Evolutionary conservation across 2,329 filamentous ascomycete species (phyloP).

Genomic region (Penicillium sp.): DNA sequence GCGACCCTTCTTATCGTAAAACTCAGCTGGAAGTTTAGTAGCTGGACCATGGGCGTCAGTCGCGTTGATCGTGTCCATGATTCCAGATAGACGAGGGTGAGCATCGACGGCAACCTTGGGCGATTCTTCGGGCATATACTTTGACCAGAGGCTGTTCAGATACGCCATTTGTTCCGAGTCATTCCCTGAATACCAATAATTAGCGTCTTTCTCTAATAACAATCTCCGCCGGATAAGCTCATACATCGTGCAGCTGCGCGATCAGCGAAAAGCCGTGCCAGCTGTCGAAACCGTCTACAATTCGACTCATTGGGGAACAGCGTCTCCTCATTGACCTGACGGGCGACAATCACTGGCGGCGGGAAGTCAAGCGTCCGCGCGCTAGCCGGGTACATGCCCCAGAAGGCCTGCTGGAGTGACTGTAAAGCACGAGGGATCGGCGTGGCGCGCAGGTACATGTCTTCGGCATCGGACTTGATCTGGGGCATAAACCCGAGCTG

Average conservation of each 20-base stretch:
- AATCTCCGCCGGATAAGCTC: constrained; percentile 6
- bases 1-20: constrained; percentile 73
- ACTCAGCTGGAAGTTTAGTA: constrained; percentile 75
- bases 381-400: constrained; percentile 66
- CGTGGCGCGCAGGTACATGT: constrained; percentile 70
- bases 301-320: constrained; percentile 73
- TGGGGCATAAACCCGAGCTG: constrained; percentile 68
- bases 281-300: constrained; percentile 67
- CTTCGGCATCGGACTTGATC: constrained; percentile 53
- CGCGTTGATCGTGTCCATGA: constrained; percentile 92
- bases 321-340: constrained; percentile 67
- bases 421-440: constrained; percentile 72
- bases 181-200: constrained; percentile 51
- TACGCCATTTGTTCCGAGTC: constrained; percentile 76
- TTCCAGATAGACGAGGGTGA: constrained; percentile 76
- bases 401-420: constrained; percentile 70
- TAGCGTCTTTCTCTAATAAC: neutral
- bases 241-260: constrained; percentile 64
- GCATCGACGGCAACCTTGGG: constrained; percentile 75
- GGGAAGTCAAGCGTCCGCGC: constrained; percentile 53
- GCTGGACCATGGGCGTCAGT: constrained; percentile 77
- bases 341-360: constrained; percentile 62
- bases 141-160: constrained; percentile 69
- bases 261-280: constrained; percentile 67
- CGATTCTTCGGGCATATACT: constrained; percentile 74